phyloP scores from a whole-genome alignment of 306 rosid genomes.

The Corylus americana region DNA sequence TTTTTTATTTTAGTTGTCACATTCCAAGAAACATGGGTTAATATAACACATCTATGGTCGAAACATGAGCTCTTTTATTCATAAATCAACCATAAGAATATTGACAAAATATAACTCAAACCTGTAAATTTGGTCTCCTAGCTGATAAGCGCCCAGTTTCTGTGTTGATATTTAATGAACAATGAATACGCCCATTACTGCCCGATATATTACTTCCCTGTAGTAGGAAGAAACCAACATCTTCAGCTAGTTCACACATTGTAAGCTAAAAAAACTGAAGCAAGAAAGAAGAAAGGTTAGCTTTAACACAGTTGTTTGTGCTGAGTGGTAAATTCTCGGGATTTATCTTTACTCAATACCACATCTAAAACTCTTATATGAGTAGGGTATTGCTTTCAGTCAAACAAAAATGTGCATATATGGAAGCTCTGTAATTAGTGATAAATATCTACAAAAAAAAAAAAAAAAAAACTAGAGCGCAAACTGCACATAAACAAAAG shows the following conservation, averaged over 20 bases:
- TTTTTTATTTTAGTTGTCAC: neutral
- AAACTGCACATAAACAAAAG: neutral
- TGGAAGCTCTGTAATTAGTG: neutral
- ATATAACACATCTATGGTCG: neutral
- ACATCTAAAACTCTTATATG: neutral
- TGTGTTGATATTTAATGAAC: slow-evolving; percentile 86
- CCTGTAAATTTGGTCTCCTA: slow-evolving; percentile 97
- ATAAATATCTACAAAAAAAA: neutral
- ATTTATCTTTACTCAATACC: neutral
- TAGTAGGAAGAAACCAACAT: slow-evolving; percentile 30
- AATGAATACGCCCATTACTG: slow-evolving; percentile 79
- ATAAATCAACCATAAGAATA: neutral
- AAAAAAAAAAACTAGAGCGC: neutral
- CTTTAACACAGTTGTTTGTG: neutral
- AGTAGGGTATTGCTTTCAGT: neutral
- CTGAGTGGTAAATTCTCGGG: neutral
- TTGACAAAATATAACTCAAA: slow-evolving; percentile 24
- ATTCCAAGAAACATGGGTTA: neutral
- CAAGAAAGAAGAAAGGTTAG: neutral
- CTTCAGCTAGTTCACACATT: neutral
- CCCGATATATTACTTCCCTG: slow-evolving; percentile 90
- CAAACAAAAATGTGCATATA: neutral
- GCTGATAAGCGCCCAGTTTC: slow-evolving; percentile 98
- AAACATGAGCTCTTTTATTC: neutral
- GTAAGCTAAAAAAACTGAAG: slow-evolving; percentile 4